Conservation (phyloP, 2,329 filamentous ascomycete genomes). For the Colletotrichum sp. region DNA sequence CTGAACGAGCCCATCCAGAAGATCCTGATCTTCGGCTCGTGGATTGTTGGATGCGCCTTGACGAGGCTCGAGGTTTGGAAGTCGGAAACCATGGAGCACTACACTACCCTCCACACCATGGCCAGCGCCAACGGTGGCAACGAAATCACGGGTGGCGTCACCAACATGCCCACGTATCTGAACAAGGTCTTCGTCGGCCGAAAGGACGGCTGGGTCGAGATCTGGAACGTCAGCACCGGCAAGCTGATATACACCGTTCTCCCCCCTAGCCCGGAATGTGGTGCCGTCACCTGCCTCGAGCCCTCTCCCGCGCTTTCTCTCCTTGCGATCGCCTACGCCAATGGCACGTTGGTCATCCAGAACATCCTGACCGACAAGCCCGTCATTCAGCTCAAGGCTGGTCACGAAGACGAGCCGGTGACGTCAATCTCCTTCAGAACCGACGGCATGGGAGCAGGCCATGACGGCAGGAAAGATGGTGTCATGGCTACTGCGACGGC, state of each 20-base stretch:
- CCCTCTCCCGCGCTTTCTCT: slow-evolving; percentile 84
- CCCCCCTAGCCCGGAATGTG: slow-evolving; percentile 73
- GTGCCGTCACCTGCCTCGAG: slow-evolving; percentile 85
- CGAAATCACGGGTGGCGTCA: slow-evolving; percentile 78
- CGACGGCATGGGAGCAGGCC: slow-evolving; percentile 85
- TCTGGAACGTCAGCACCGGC: slow-evolving; percentile 95
- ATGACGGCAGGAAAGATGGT: slow-evolving; percentile 83
- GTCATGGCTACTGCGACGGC: slow-evolving; percentile 92
- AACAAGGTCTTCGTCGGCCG: slow-evolving; percentile 95
- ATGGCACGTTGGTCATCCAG: slow-evolving; percentile 79
- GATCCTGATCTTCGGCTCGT: slow-evolving; percentile 85
- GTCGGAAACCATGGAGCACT: slow-evolving; percentile 81
- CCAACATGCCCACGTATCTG: slow-evolving; percentile 90
- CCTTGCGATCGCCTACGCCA: slow-evolving; percentile 85
- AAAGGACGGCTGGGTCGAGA: slow-evolving; percentile 88
- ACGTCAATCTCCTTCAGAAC: slow-evolving; percentile 89
- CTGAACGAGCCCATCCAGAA: slow-evolving; percentile 75
- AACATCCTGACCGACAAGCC: slow-evolving; percentile 81
- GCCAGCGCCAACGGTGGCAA: slow-evolving; percentile 63
- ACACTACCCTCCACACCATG: slow-evolving; percentile 78
- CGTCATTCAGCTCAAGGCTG: slow-evolving; percentile 72
- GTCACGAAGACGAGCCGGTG: slow-evolving; percentile 68
- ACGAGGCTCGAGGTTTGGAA: slow-evolving; percentile 91
- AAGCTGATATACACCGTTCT: slow-evolving; percentile 91
- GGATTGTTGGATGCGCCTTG: slow-evolving; percentile 81